Evolutionary conservation across 1,139 yeast genomes (phyloP).

Genomic region (Zygosaccharomyces pseudobailii): DNA sequence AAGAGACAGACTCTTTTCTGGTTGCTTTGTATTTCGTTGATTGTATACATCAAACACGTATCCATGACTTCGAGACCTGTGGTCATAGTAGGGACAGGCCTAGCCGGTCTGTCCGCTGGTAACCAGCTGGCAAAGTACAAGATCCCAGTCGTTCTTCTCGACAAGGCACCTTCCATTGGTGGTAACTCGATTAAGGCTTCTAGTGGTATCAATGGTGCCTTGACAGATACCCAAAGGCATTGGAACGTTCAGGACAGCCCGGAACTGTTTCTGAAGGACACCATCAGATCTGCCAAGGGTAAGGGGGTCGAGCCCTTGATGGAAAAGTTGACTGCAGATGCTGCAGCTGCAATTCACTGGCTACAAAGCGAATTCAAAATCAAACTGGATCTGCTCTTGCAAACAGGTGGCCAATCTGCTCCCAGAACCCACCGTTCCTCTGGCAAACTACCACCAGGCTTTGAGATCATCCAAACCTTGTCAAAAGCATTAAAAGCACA

Average conservation of each 20-base stretch:
- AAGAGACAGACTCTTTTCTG: background rate
- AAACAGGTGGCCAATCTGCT: constrained; percentile 70
- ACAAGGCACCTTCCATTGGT: constrained; percentile 60
- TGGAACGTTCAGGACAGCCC: constrained; percentile 51
- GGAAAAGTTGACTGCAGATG: constrained; percentile 36
- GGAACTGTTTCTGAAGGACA: constrained; percentile 58
- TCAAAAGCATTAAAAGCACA: constrained; percentile 50
- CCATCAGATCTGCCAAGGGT: constrained; percentile 60
- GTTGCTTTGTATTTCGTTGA: background rate
- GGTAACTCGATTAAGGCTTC: constrained; percentile 83
- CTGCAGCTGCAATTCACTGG: constrained; percentile 68
- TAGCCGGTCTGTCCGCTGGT: constrained; percentile 73
- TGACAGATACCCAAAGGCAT: constrained; percentile 55
- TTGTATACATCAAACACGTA: background rate
- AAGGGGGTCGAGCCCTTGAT: constrained; percentile 49
- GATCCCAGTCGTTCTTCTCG: constrained; percentile 56
- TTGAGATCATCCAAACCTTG: constrained; percentile 65
- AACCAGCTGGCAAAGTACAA: constrained; percentile 52
- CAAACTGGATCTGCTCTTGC: constrained; percentile 60
- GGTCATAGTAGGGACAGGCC: constrained; percentile 73
- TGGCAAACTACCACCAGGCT: constrained; percentile 70
- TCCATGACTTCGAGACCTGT: constrained; percentile 33
- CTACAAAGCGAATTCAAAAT: constrained; percentile 56
- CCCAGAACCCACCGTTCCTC: constrained; percentile 65
- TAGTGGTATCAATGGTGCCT: constrained; percentile 75